Evolutionary conservation across 179 eudicot species (phyloP), one percentile per base, ranked within the genome.

Genomic region (Carnegiea gigantea): DNA sequence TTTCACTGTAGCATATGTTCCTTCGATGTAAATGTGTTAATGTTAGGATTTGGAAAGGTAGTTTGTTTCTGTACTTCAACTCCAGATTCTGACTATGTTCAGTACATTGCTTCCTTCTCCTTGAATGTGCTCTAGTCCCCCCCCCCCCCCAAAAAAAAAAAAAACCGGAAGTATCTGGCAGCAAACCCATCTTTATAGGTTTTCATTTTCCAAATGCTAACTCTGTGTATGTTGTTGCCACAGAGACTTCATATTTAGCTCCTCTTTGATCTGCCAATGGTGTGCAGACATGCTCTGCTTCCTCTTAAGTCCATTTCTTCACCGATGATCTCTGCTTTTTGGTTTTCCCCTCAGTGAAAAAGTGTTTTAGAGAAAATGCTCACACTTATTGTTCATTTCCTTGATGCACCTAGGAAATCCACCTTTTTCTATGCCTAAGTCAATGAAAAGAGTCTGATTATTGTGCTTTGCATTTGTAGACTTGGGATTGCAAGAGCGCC

Each of bases 401-500:
- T 70, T 30, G 73, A 36, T 30, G 46, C 10, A 70, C 23, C 15
- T 70, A 36, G 23, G 73, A 70, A 11, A 17, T 70, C 11, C 17
- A 70, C 23, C 33, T 70, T 7, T 70, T 70, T 70, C 10, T 70
- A 13, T 6, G 23, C 73, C 17, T 36, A 24, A 38, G 3, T 33
- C 76, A 30, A 26, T 84, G 40, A 38, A 60, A 9, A 26, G n/a
- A 76, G 23, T 82, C 13, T 68, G 33, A 70, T 76, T 46, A 70
- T 77, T 43, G 14, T 28, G 59, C 73, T 15, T 84, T 72, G 28
- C 36, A 6, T 71, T 49, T 53, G 64, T 82, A 95, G 99, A 95
- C 86, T 85, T 95, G 86, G 99, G 99, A 84, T 87, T 95, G 91
- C 99, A 95, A 88, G 89, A 92, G 83, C 91, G 87, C 59, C 99